Percentiles rank a stretch among this genome's conserved stretches.
phyloP scores from a whole-genome alignment of 352 stramenopile genomes.

The Pythium periplocum region DNA sequence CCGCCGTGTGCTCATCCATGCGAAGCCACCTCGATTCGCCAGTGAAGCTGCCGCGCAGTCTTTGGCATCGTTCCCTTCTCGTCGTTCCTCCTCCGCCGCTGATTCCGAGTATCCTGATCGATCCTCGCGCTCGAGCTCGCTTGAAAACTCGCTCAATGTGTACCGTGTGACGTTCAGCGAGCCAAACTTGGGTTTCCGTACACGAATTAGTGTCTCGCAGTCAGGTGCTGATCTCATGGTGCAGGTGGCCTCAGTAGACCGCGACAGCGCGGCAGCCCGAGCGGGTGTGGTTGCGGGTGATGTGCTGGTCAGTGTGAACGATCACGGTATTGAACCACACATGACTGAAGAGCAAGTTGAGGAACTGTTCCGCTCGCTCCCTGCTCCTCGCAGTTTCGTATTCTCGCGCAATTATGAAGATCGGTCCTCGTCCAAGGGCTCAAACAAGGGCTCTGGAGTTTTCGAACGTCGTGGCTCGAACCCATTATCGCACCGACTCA shows the following conservation, averaged over 20 bases:
- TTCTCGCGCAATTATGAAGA: slow-evolving; percentile 46
- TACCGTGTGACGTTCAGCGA: slow-evolving; percentile 68
- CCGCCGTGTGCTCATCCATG: slow-evolving; percentile 54
- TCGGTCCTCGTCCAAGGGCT: slow-evolving; percentile 26
- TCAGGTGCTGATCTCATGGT: slow-evolving; percentile 33
- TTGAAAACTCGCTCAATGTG: slow-evolving; percentile 25
- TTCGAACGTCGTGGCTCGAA: slow-evolving; percentile 7
- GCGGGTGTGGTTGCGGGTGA: slow-evolving; percentile 54
- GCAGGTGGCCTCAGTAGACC: slow-evolving; percentile 49
- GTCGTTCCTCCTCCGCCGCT: slow-evolving; percentile 10
- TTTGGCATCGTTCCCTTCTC: slow-evolving; percentile 11
- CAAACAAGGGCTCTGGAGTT: slow-evolving; percentile 25
- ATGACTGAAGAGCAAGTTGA: slow-evolving; percentile 60
- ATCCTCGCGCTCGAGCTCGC: slow-evolving; percentile 11
- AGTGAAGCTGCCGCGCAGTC: slow-evolving; percentile 31
- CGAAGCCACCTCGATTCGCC: slow-evolving; percentile 59
- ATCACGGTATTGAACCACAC: slow-evolving; percentile 47
- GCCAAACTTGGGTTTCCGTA: slow-evolving; percentile 39
- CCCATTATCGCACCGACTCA: slow-evolving; percentile 44
- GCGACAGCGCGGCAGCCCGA: slow-evolving; percentile 42
- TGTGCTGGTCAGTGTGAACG: slow-evolving; percentile 57
- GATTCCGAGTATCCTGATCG: neutral
- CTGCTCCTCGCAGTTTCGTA: slow-evolving; percentile 42
- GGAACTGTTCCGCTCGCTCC: slow-evolving; percentile 49
- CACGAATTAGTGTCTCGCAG: slow-evolving; percentile 16